phyloP scores from a whole-genome alignment of 129 eudicot species.

The Escallonia herrerae region DNA sequence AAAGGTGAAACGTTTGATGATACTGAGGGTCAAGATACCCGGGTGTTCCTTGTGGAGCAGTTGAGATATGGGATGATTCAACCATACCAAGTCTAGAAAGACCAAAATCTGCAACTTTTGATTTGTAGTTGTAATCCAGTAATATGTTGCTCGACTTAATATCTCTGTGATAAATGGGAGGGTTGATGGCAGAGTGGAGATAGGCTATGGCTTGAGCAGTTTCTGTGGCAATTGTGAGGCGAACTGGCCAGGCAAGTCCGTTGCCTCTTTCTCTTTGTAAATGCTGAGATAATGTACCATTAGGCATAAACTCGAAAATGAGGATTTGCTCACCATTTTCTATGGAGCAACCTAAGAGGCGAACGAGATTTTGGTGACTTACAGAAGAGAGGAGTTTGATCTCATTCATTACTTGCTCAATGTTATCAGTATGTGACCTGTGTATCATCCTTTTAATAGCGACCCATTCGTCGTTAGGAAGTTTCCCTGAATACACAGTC shows the following conservation, averaged over 20 bases:
- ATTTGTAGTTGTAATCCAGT: conserved; percentile 43
- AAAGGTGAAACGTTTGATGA: conserved; percentile 57
- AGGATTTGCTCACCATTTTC: conserved; percentile 56
- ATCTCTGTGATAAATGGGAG: conserved; percentile 71
- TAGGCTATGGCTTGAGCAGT: conserved; percentile 63
- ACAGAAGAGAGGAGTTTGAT: conserved; percentile 62
- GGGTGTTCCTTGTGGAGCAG: conserved; percentile 83
- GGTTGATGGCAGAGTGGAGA: conserved; percentile 53
- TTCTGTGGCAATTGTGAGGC: conserved; percentile 50
- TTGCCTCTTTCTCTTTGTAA: conserved; percentile 40
- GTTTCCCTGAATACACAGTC: conserved; percentile 53
- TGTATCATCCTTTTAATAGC: conserved; percentile 59
- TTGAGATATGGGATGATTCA: conserved; percentile 58
- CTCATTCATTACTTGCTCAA: conserved; percentile 58
- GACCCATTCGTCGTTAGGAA: conserved; percentile 48
- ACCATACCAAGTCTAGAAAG: conserved; percentile 58
- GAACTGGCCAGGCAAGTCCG: conserved; percentile 63
- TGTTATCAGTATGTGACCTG: conserved; percentile 36
- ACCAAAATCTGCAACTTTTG: conserved; percentile 80
- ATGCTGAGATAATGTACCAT: conserved; percentile 61
- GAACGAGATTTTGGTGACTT: conserved; percentile 66
- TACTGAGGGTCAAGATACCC: conserved; percentile 86
- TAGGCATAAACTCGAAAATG: conserved; percentile 69
- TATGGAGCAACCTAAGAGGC: conserved; percentile 59
- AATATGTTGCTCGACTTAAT: conserved; percentile 62